Percentiles rank a stretch among this genome's conserved stretches.
phyloP scores from a whole-genome alignment of 2,329 filamentous ascomycete species.

The Beauveria sp. region DNA sequence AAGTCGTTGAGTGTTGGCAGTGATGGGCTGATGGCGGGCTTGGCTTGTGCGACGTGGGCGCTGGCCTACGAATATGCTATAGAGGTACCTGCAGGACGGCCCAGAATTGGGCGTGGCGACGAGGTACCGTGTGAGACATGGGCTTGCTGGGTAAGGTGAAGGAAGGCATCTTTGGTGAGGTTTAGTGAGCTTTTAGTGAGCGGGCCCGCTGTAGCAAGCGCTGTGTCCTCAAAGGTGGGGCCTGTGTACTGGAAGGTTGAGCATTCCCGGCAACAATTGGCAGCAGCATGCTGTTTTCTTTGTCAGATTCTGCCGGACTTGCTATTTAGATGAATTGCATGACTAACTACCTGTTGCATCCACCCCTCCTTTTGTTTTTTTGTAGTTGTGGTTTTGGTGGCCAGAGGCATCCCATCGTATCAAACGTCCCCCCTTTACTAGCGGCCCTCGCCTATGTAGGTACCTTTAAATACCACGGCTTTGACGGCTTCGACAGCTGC shows the following conservation, averaged over 20 bases:
- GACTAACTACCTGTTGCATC: not conserved
- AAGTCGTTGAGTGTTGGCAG: not conserved
- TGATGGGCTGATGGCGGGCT: not conserved
- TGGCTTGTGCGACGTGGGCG: not conserved
- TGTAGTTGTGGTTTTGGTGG: too few species aligned
- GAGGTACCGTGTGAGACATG: not conserved
- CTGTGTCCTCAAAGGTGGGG: not conserved
- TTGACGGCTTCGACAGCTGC: not conserved
- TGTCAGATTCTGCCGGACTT: too few species aligned
- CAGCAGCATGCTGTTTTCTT: too few species aligned
- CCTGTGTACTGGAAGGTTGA: not conserved
- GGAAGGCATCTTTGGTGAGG: not conserved
- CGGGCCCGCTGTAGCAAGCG: not conserved
- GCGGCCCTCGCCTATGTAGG: too few species aligned
- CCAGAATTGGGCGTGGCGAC: not conserved
- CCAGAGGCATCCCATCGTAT: too few species aligned
- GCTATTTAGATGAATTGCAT: too few species aligned
- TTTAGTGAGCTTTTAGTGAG: constrained; percentile 1
- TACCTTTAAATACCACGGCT: not conserved
- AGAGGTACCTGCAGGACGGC: not conserved
- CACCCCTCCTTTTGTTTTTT: not conserved
- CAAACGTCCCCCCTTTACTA: too few species aligned
- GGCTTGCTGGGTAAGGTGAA: not conserved
- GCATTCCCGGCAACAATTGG: too few species aligned
- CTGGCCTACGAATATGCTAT: not conserved